Conservation (phyloP, 257 asterid species). For the Henckelia pumila region DNA sequence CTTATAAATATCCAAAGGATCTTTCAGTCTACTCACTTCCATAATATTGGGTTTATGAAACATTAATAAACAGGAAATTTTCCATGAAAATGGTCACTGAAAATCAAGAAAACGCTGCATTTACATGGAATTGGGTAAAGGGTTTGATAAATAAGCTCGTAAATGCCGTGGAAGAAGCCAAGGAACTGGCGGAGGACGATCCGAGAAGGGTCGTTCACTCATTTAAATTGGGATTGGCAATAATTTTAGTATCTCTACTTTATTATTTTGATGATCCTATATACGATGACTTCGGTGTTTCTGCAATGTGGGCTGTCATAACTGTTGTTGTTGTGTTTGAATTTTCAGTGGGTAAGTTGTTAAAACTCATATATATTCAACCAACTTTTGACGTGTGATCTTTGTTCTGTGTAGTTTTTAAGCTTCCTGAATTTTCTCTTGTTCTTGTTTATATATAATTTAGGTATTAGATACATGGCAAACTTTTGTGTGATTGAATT, state of each 20-base stretch:
- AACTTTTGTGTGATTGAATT: neutral
- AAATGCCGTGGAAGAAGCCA: constrained; percentile 16
- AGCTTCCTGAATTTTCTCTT: neutral
- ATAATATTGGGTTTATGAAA: too few relatives aligned
- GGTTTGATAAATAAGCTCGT: neutral
- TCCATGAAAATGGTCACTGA: constrained; percentile 26
- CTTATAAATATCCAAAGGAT: too few relatives aligned
- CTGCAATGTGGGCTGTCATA: constrained; percentile 35
- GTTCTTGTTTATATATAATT: neutral
- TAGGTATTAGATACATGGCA: neutral
- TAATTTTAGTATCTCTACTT: constrained; percentile 21
- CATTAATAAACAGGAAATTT: too few relatives aligned
- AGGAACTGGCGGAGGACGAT: constrained; percentile 27
- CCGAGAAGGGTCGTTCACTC: constrained; percentile 28
- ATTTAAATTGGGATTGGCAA: constrained; percentile 28
- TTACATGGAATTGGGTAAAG: constrained; percentile 16
- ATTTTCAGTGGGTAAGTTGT: constrained; percentile 26
- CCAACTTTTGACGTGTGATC: too few relatives aligned
- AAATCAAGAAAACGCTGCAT: constrained; percentile 19
- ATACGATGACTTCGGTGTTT: constrained; percentile 27
- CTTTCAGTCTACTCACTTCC: too few relatives aligned
- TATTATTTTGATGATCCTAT: constrained; percentile 26
- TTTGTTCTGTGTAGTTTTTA: too few relatives aligned
- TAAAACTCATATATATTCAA: too few relatives aligned
- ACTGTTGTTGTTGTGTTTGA: constrained; percentile 28